Conservation (phyloP, 352 stramenopile genomes). For the Pilasporangium apinafurcum region DNA sequence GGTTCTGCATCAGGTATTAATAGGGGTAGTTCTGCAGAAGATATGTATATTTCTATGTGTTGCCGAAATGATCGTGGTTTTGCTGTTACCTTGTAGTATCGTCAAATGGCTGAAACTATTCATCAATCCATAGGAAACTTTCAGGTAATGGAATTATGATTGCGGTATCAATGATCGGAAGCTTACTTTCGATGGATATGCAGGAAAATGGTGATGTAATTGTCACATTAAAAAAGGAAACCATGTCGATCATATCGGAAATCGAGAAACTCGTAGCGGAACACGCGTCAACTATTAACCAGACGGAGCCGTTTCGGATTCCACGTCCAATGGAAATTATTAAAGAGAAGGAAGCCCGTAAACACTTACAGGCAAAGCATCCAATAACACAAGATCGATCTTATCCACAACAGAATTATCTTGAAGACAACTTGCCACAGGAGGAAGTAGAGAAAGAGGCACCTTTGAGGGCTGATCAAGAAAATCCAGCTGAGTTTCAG, state of each 20-base stretch:
- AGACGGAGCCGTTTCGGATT: constrained; percentile 5
- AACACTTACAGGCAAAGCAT: not conserved
- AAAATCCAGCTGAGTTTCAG: constrained; percentile 27
- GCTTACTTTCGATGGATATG: not conserved
- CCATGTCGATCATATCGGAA: constrained; percentile 9
- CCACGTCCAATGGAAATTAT: constrained; percentile 21
- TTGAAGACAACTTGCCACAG: not conserved
- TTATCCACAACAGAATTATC: not conserved
- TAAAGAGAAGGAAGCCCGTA: constrained; percentile 7
- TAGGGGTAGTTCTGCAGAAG: not conserved
- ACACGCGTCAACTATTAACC: not conserved
- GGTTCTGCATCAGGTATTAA: not conserved
- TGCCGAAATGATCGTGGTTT: too few species aligned
- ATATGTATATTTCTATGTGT: too few species aligned
- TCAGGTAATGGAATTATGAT: not conserved
- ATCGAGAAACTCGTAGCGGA: constrained; percentile 12
- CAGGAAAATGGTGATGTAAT: constrained; percentile 11
- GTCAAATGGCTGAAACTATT: constrained; percentile 3
- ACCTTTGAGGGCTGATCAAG: too few species aligned
- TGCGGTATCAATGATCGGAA: not conserved
- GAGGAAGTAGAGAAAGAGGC: too few species aligned
- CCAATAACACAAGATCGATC: not conserved
- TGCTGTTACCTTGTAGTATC: constrained; percentile 1
- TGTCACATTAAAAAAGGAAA: constrained; percentile 12
- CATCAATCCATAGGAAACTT: not conserved